Evolutionary conservation across 2,329 filamentous ascomycete species (phyloP), one percentile per base, ranked within the genome.

Genomic region (Coniosporium tulheliwenetii): DNA sequence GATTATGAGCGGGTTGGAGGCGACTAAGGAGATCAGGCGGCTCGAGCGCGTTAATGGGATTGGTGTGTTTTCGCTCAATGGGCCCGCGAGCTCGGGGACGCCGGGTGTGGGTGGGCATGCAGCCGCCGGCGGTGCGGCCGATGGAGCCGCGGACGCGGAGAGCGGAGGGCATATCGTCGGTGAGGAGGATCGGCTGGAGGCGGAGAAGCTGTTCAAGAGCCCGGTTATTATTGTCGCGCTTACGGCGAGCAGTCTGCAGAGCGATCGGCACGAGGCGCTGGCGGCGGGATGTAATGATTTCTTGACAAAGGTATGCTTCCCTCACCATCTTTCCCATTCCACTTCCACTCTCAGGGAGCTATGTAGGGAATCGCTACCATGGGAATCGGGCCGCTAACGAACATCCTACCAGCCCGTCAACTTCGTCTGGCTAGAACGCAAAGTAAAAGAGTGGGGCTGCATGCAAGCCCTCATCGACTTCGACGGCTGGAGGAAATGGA

Each of bases 401-500:
- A 15, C 26, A 37, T 39, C 48, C 34, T 3, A 30, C 9, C 38
- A 36, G 85, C 91, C 91, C 14, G 89, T 98, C 50, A 93, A 93
- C 58, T 95, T 95, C 56, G 82, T 93, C 44, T 98, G 89, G 87
- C 75, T 98, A 19, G 85, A 95, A 59, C 78, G 89, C 43, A 98
- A 98, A 61, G 87, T 96, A 50, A 95, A 93, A 64, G 91, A 98
- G 69, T 98, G 91, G 91, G 91, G 91, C 42, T 96, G 91, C 66
- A 98, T 98, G 91, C 91, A 96, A 66, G 91, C 91, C 8, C 72
- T 98, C 16, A 96, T 98, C 54, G 91, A 98, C 65, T 96, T 91
- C 57, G 89, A 96, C 58, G 91, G 91, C 45, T 98, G 91, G 91
- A 77, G 87, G 41, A 85, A 85, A 60, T 98, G 91, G 91, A 94